Percentiles rank a stretch among this genome's conserved stretches.
phyloP scores from a whole-genome alignment of 2,329 filamentous ascomycete genomes.

The Geoglossum cookeanum region DNA sequence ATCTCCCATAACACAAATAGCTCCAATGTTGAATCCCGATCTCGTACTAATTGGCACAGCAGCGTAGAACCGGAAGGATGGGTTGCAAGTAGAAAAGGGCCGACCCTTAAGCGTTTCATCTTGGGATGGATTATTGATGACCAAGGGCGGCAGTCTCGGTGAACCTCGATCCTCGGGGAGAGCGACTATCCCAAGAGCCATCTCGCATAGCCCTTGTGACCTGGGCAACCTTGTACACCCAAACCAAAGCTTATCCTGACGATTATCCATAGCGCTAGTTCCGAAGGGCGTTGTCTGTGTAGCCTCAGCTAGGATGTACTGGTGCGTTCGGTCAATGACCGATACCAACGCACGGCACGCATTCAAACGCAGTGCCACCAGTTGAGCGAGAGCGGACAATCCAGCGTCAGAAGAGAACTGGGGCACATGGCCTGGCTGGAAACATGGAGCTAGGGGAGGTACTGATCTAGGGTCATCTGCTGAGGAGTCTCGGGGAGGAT shows the following conservation, averaged over 20 bases:
- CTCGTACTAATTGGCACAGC: conserved; percentile 15
- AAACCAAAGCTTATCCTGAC: neutral
- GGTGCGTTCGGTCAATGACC: conserved; percentile 28
- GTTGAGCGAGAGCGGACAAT: conserved; percentile 28
- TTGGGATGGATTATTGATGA: neutral
- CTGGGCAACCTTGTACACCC: neutral
- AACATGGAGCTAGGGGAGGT: neutral
- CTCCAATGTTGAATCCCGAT: conserved; percentile 17
- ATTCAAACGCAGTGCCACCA: conserved; percentile 29
- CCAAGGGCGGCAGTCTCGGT: neutral
- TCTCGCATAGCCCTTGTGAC: neutral
- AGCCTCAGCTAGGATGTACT: conserved; percentile 33
- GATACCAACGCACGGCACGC: conserved; percentile 29
- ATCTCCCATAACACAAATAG: conserved; percentile 15
- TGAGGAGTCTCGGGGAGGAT: neutral
- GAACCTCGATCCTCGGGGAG: neutral
- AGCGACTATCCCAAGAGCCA: neutral
- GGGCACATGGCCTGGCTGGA: neutral
- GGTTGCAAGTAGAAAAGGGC: conserved; percentile 14
- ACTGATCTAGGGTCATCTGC: neutral
- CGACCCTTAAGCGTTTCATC: conserved; percentile 14
- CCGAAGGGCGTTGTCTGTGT: conserved; percentile 19
- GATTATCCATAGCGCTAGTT: neutral
- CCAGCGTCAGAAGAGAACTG: conserved; percentile 20
- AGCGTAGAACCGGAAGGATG: conserved; percentile 15